Conservation (phyloP, 495 filamentous ascomycete species). For the Chaetomium fimeti region DNA sequence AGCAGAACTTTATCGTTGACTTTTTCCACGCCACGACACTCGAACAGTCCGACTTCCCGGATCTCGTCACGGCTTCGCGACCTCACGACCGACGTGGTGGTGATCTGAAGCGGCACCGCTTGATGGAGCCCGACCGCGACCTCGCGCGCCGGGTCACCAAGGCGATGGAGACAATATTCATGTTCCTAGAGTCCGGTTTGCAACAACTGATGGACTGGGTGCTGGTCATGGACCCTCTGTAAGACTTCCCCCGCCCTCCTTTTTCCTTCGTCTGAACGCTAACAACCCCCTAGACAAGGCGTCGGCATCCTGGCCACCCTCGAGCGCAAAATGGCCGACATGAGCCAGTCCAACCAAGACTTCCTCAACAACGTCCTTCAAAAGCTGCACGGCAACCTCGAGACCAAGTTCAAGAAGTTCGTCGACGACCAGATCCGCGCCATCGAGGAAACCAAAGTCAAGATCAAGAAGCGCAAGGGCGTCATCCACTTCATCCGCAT, state of each 20-base stretch:
- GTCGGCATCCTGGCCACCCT: conserved; percentile 81
- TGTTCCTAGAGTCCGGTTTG: conserved; percentile 74
- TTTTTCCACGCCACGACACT: conserved; percentile 88
- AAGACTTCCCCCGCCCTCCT: conserved; percentile 39
- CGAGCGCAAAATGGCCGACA: conserved; percentile 69
- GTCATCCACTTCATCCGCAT: conserved; percentile 91
- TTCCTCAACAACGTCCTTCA: conserved; percentile 77
- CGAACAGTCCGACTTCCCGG: conserved; percentile 73
- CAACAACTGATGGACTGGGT: conserved; percentile 84
- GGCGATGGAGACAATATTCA: conserved; percentile 83
- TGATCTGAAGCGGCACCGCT: conserved; percentile 66
- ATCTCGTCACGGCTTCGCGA: conserved; percentile 62
- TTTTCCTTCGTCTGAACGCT: not conserved
- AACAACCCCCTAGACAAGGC: conserved; percentile 62
- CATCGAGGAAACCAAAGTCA: conserved; percentile 98
- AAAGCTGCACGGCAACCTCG: conserved; percentile 73
- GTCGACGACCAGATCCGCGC: conserved; percentile 92
- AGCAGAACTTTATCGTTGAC: conserved; percentile 92
- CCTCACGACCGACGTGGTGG: conserved; percentile 67
- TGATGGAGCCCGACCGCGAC: conserved; percentile 79
- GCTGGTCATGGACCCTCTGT: conserved; percentile 74
- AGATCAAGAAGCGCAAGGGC: conserved; percentile 96
- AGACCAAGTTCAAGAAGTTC: conserved; percentile 78
- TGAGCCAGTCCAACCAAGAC: conserved; percentile 88
- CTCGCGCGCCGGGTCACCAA: conserved; percentile 75